Percentiles rank a stretch among this genome's conserved stretches.
Evolutionary conservation across 2,329 filamentous ascomycete genomes (phyloP).

Genomic region (Alternaria triticimaculans): DNA sequence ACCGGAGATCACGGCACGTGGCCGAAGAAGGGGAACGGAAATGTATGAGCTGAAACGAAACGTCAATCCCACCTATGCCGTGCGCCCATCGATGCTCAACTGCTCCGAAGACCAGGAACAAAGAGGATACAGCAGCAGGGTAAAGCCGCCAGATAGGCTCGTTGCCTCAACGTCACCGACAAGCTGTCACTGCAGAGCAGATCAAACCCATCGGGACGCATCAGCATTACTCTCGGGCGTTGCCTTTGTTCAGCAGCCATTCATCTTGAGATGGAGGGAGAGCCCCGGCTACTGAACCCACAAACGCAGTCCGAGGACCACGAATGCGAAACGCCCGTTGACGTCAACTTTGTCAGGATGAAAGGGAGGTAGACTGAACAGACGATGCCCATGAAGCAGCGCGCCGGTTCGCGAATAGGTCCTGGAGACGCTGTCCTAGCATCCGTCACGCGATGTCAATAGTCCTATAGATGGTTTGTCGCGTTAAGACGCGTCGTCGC

Average conservation of each 20-base stretch:
- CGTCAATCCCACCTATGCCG: conserved; percentile 35
- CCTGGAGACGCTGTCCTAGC: background rate
- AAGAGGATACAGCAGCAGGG: conserved; percentile 34
- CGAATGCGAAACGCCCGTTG: conserved; percentile 31
- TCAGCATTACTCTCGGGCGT: conserved; percentile 38
- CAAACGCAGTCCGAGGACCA: conserved; percentile 32
- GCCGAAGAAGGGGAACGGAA: background rate
- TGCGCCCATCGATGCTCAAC: conserved; percentile 33
- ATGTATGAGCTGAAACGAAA: conserved; percentile 47
- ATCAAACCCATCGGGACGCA: conserved; percentile 4
- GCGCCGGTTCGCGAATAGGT: background rate
- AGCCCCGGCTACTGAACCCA: conserved; percentile 40
- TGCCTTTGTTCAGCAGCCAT: conserved; percentile 48
- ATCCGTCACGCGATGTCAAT: background rate
- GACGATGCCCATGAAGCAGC: background rate
- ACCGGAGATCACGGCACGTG: background rate
- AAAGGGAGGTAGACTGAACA: background rate
- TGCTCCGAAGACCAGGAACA: conserved; percentile 18
- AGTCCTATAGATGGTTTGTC: background rate
- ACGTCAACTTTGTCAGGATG: background rate
- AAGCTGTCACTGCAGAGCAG: conserved; percentile 21
- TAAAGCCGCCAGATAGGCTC: conserved; percentile 44
- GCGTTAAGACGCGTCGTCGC: background rate
- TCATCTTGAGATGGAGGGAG: conserved; percentile 29
- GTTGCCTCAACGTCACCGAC: conserved; percentile 14